Percentiles rank a stretch among this genome's conserved stretches.
These are phyloP conservation scores for Gossypium armourianum DNA, from an alignment of 441 rosid species.

Conservation along the genomic window DNA sequence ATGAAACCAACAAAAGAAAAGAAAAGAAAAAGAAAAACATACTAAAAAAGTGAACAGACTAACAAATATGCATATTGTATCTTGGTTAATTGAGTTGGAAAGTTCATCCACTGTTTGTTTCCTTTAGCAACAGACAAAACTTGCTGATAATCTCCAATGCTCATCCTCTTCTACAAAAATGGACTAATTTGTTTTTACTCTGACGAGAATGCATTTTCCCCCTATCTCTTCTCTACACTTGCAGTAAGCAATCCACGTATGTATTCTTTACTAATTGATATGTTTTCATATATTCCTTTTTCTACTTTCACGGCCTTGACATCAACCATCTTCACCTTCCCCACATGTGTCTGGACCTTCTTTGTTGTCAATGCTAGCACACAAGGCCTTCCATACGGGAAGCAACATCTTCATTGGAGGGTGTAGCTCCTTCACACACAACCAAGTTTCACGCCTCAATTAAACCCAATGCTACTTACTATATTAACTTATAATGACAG, in stretches of 20 bases:
- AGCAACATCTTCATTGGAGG: conserved; percentile 73
- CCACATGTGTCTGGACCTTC: conserved; percentile 19
- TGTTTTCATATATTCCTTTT: neutral
- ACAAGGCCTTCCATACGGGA: conserved; percentile 75
- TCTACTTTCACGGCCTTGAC: neutral
- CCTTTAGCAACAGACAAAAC: neutral
- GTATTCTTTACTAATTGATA: neutral
- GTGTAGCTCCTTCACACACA: conserved; percentile 43
- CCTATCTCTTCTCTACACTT: neutral
- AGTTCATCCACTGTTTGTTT: neutral
- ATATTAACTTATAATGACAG: neutral
- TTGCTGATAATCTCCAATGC: neutral
- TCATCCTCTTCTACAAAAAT: conserved; percentile 2
- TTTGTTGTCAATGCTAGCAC: conserved; percentile 35
- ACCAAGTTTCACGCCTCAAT: conserved; percentile 5
- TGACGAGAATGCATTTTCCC: neutral
- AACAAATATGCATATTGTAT: neutral
- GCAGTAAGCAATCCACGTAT: neutral
- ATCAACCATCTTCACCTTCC: conserved; percentile 21
- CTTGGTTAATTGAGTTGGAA: neutral
- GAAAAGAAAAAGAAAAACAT: no score
- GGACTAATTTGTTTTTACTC: neutral
- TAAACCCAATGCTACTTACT: neutral
- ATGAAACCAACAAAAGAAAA: neutral
- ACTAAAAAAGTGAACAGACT: neutral